Evolutionary conservation across 2,329 filamentous ascomycete species (phyloP), one percentile per base, ranked within the genome.

Genomic region (Cadophora malorum): DNA sequence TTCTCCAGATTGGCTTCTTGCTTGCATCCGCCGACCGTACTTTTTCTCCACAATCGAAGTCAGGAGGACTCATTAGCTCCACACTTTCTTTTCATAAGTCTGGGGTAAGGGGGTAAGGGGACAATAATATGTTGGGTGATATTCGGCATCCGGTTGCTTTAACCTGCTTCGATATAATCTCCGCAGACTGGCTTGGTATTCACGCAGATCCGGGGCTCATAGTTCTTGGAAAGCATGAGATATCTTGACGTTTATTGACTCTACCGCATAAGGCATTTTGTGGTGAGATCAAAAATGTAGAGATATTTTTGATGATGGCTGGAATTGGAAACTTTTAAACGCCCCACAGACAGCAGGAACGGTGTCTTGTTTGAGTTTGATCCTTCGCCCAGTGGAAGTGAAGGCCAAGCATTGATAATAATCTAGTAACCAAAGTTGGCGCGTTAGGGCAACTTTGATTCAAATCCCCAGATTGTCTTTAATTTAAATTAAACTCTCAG

Each of bases 11-110:
- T 56, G 53, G 31, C 53, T 21, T 35, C 31, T 58, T 58, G 55
- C 41, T 41, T 38, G 19, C 56, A 25, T 45, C 35, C 21, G 33
- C 56, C 35, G 56, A 35, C 33, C n/a, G 56, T 59, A 59, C 56
- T 33, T 28, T 59, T 59, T 59, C 56, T 59, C 56, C 56, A 59
- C 56, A 41, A 45, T 41, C 35, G 35, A 41, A 59, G 56, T 59
- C 56, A 59, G 56, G 56, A 59, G 56, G 56, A 25, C 56, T 25
- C 7, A 1, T 59, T 59, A 59, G 56, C 56, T 45, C 56, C 56
- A 45, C 55, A 25, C 55, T 58, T 28, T 4, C 35, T 41, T 23
- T 10, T 59, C n/a, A n/a, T 25, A 41, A 59, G 33, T 59, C 56
- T 38, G 56, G 56, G 56, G 56, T 59, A 41, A 59, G 33, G 35